Base-by-base conservation (phyloP, 2,329 filamentous ascomycete species). In the Neopestalotiopsis clavispora region DNA sequence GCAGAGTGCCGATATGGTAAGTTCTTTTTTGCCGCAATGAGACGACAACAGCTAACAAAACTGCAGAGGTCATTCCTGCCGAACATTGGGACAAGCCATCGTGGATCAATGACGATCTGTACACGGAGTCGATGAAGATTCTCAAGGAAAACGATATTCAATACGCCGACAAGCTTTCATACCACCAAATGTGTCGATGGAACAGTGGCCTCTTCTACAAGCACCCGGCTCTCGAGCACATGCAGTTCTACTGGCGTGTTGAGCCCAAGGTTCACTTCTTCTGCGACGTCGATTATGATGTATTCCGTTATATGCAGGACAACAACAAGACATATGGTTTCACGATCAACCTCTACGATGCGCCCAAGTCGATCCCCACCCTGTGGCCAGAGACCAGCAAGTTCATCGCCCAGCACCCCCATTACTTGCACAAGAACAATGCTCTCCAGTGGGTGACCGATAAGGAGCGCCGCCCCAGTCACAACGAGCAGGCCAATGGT, bases 151-250 rank as follows among this genome's bases (percentile, higher is more conserved):
- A 95, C 76, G 88, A 92, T 10, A 94, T 99, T 58, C 95, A 98
- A 79, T 99, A 99, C 80, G 94, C 93, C 76, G 87, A 90, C 74
- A 93, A 93, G 86, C 83, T 93, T 67, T 97, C 94, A 63, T 99
- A 99, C 83, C 95, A 98, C 82, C 93, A 98, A 79, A 99, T 99
- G 96, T 99, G 96, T 79, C 91, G 96, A 68, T 99, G 96, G 96
- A 99, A 99, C 84, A 97, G 93, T 77, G 96, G 96, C 77, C 87
- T 98, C 81, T 99, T 99, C 86, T 98, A 97, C 86, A 94, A 96
- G 78, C 96, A 99, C 81, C 94, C 94, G 0, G 95, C 94, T 0
- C 88, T 99, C 68, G 85, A 90, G 72, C 82, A 96, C 75, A 90
- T 88, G 72, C 93, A 94, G 74, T 99, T 94, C 86, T 99, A 99